phyloP scores from a whole-genome alignment of 2,329 filamentous ascomycete genomes.

The Cladosporium phlei region DNA sequence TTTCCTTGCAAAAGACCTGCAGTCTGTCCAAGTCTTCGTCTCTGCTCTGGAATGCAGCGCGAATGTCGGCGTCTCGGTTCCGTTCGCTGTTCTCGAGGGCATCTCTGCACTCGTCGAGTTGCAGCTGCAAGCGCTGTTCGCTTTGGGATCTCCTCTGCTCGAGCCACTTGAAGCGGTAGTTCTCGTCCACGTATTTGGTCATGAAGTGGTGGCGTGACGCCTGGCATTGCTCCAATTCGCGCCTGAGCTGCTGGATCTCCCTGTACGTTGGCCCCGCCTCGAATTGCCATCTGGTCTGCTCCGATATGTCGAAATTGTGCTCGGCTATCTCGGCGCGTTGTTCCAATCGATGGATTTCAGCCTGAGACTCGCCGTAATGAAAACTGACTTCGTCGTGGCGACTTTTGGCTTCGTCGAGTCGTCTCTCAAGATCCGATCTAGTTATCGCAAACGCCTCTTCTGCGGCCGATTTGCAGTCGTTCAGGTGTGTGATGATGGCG shows the following conservation, averaged over 20 bases:
- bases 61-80: not conserved
- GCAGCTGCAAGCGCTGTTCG: not conserved
- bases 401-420: not conserved
- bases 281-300: too few relatives aligned
- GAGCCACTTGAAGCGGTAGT: conserved; percentile 11
- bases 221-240: conserved; percentile 5
- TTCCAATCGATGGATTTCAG: too few relatives aligned
- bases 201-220: conserved; percentile 12
- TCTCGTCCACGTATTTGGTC: conserved; percentile 11
- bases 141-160: conserved; percentile 8
- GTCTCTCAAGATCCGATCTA: not conserved
- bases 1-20: conserved; percentile 1
- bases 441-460: conserved; percentile 1
- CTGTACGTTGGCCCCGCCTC: too few relatives aligned
- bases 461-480: not conserved
- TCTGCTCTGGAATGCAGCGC: not conserved
- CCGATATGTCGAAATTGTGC: too few relatives aligned
- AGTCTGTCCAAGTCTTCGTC: conserved; percentile 10
- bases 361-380: too few relatives aligned
- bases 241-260: too few relatives aligned
- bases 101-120: not conserved
- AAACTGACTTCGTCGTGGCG: too few relatives aligned
- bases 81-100: not conserved
- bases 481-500: not conserved
- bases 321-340: too few relatives aligned